These are phyloP conservation scores for Boletus eberwhitei DNA, from an alignment of 768 basidiomycete genomes.

Conservation along the genomic window DNA sequence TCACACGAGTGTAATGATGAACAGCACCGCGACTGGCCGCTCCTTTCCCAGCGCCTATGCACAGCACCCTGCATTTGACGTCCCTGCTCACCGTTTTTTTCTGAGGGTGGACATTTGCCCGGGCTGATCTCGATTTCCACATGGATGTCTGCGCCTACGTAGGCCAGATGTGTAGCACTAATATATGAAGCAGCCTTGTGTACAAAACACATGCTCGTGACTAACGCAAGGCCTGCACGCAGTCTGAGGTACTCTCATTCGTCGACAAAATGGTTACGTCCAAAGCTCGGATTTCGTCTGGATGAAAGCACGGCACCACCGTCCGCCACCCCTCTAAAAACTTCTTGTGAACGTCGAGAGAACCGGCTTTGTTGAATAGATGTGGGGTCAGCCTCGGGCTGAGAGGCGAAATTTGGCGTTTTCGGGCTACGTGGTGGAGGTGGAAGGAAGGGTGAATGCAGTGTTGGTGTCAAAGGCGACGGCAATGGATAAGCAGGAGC, in stretches of 20 bases:
- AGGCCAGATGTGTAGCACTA: background rate
- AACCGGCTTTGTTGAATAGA: constrained; percentile 36
- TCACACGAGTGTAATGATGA: background rate
- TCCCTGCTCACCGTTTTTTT: background rate
- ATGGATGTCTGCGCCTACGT: background rate
- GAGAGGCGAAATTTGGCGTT: constrained; percentile 19
- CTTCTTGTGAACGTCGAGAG: constrained; percentile 34
- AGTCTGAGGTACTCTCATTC: constrained; percentile 7
- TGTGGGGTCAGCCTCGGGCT: constrained; percentile 32
- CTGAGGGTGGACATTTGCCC: background rate
- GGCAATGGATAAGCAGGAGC: constrained; percentile 19
- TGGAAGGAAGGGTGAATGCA: constrained; percentile 20
- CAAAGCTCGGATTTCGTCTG: constrained; percentile 14
- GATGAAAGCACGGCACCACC: constrained; percentile 23
- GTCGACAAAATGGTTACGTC: constrained; percentile 3
- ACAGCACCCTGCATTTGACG: background rate
- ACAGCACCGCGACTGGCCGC: background rate
- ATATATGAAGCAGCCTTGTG: background rate
- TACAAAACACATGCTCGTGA: constrained; percentile 3
- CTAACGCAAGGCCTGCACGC: background rate
- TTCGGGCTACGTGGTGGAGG: constrained; percentile 28
- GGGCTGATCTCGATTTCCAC: background rate
- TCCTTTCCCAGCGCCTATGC: background rate
- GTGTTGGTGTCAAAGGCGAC: constrained; percentile 27
- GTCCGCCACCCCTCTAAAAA: constrained; percentile 2